These are phyloP conservation scores for Cudoniella acicularis DNA, from an alignment of 495 filamentous ascomycete species.

Conservation along the genomic window DNA sequence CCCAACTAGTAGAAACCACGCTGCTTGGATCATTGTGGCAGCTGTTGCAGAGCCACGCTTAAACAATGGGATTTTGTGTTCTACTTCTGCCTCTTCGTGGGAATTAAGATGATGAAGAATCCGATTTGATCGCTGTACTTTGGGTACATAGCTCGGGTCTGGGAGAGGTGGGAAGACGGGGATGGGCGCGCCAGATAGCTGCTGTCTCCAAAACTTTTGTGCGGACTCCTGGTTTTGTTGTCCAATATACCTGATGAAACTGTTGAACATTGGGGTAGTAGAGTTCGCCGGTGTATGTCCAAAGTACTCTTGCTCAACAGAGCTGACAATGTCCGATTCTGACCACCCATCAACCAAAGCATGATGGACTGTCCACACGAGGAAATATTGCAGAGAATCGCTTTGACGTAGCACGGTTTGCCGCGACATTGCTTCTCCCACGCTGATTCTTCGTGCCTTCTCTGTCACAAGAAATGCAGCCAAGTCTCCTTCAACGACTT, in stretches of 20 bases:
- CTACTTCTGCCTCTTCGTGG: background rate
- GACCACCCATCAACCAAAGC: conserved; percentile 67
- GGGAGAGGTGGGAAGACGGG: conserved; percentile 17
- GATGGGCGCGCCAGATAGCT: background rate
- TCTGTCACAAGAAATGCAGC: background rate
- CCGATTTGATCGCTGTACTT: conserved; percentile 9
- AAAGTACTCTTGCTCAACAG: background rate
- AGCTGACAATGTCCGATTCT: conserved; percentile 43
- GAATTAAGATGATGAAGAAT: background rate
- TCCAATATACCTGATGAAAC: conserved; percentile 1
- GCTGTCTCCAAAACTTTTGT: background rate
- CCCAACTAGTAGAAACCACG: no score
- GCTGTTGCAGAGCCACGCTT: no score
- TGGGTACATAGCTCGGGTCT: conserved; percentile 18
- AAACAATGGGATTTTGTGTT: background rate
- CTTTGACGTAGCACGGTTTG: conserved; percentile 16
- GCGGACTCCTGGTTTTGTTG: background rate
- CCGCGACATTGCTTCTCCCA: conserved; percentile 20
- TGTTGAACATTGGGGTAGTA: background rate
- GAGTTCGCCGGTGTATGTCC: conserved; percentile 24
- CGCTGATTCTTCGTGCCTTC: background rate
- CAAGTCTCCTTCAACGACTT: background rate
- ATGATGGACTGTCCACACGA: conserved; percentile 63
- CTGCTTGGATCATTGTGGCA: no score
- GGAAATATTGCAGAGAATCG: conserved; percentile 20